A percentile compares a stretch with the other conserved stretches of the same genome.
Conservation (phyloP, 2,329 filamentous ascomycete genomes). For the Trichoderma pleuroti region DNA sequence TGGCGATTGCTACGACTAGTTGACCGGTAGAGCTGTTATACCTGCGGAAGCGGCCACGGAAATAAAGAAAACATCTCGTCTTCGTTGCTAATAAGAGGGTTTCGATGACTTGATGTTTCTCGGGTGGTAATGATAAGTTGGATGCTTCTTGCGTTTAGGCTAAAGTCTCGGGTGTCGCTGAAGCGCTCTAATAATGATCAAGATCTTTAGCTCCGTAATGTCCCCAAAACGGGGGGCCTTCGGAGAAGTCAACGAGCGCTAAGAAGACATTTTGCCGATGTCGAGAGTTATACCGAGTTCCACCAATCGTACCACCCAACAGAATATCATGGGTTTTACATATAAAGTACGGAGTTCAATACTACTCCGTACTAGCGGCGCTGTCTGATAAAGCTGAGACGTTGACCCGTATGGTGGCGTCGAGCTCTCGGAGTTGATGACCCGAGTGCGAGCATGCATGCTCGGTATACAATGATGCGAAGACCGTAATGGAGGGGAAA, state of each 20-base stretch:
- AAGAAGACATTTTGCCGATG: not conserved
- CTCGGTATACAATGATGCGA: not conserved
- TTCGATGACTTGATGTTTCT: not conserved
- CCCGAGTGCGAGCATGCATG: not conserved
- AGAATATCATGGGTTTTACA: not conserved
- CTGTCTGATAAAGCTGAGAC: not conserved
- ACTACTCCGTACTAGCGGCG: not conserved
- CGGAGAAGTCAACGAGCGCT: not conserved
- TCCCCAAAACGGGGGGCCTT: not conserved
- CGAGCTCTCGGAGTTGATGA: not conserved
- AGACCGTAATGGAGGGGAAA: not conserved
- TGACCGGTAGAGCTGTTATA: not conserved
- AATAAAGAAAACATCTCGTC: not conserved
- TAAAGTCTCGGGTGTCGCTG: not conserved
- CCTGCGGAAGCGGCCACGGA: not conserved
- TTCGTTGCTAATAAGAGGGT: not conserved
- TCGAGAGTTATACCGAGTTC: not conserved
- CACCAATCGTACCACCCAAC: not conserved
- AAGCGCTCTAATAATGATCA: not conserved
- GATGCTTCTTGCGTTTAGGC: not conserved
- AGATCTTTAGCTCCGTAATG: not conserved
- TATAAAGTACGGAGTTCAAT: not conserved
- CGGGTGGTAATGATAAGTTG: not conserved
- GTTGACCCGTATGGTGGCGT: not conserved
- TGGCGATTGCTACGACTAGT: not conserved